Percentiles rank a stretch among this genome's conserved stretches.
Evolutionary conservation across 176 grass and related monocot genomes (phyloP).

Genomic region (Ensete ventricosum): DNA sequence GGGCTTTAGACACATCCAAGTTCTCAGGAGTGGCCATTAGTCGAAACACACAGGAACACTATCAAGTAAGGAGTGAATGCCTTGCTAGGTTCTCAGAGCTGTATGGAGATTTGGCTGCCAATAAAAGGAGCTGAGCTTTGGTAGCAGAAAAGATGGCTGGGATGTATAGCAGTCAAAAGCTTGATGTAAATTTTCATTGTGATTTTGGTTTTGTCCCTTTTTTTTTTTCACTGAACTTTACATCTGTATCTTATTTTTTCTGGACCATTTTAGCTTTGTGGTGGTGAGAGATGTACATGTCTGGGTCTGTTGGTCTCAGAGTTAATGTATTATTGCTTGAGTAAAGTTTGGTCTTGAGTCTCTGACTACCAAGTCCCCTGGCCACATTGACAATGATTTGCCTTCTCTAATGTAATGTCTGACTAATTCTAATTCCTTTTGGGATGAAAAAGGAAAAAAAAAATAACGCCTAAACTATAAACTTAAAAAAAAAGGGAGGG

Average conservation of each 20-base stretch:
- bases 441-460: no score
- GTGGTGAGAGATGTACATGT: no score
- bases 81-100: constrained; percentile 57
- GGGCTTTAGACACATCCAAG: constrained; percentile 90
- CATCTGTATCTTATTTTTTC: no score
- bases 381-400: no score
- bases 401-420: no score
- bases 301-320: no score
- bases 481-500: not conserved
- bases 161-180: constrained; percentile 41
- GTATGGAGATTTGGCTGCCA: constrained; percentile 71
- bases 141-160: constrained; percentile 59
- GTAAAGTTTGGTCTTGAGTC: no score
- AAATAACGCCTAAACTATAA: not conserved
- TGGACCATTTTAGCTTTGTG: no score
- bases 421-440: no score
- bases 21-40: constrained; percentile 87
- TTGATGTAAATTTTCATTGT: not conserved
- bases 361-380: no score
- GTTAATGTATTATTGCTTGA: no score
- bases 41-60: constrained; percentile 54
- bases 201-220: not conserved
- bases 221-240: no score
- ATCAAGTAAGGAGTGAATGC: constrained; percentile 69
- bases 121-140: constrained; percentile 43